Evolutionary conservation across 345 rosid species (phyloP), one percentile per base, ranked within the genome.

Genomic region (Citrus maxima): DNA sequence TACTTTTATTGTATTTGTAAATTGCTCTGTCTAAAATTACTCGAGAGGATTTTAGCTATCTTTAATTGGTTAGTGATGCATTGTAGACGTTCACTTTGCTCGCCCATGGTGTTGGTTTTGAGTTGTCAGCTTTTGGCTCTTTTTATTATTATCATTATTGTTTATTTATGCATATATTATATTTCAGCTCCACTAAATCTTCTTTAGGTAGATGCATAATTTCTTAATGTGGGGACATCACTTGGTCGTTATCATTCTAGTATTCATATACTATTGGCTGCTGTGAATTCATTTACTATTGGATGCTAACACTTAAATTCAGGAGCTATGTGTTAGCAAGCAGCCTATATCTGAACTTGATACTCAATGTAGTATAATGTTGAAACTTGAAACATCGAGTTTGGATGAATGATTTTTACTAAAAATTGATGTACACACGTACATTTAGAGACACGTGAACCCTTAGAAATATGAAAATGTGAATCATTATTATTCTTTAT

Each of bases 1-100:
- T 67, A 8, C 38, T 72, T 72, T 51, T 61, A 54, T 78, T 76
- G 60, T 85, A 24, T 10, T 67, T 34, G 46, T 38, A 34, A 67
- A 88, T 73, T 70, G 42, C 76, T 82, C 80, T 77, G 63, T 38
- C 59, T 42, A 0, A 0, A 46, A 46, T 46, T 46, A 13, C 58
- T 18, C 6, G 2, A 54, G 22, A 54, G 58, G 22, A 54, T 54
- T 54, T 1, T 18, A 54, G 58, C 0, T 19, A 4, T 18, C 58
- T 54, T 54, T 1, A 46, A 46, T 3, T 46, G 51, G 51, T 46
- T 46, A 46, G 18, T 13, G 51, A 13, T 13, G 51, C 51, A 46
- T 13, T 13, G 51, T 46, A 46, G 51, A 46, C 51, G 5, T 13
- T 46, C 51, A 46, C 51, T 2, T 13, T 46, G 16, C 13, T 46